Base-by-base conservation (phyloP, 2,329 filamentous ascomycete genomes). In the Fusarium beomiforme region DNA sequence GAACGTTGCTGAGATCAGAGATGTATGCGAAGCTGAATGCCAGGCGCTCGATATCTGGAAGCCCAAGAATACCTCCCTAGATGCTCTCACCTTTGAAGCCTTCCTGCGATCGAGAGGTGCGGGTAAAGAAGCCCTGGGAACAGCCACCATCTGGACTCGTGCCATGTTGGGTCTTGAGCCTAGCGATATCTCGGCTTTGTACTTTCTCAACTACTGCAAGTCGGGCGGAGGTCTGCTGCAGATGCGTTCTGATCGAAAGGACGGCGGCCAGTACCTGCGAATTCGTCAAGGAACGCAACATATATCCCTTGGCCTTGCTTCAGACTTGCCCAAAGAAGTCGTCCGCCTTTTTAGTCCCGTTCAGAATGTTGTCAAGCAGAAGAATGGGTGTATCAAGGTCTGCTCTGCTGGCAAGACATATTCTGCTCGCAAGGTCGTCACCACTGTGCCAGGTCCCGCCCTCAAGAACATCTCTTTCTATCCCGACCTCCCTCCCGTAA, bases 161-260 rank as follows among this genome's bases (percentile, higher is more conserved):
- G 68, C 64, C 3, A 69, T 51, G 21, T 36, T 69, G 4, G 68
- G 68, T 7, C 64, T 65, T 23, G 68, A 70, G 14, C 56, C 64
- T 9, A 49, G 44, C 13, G 64, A 65, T 7, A 62, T 70, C 14
- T 70, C 68, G 4, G 68, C 68, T 5, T 41, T 70, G 1, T 42
- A 49, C 7, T 70, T 70, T 47, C 53, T 70, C 1, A 66, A 70
- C 23, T 56, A 69, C 36, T 66, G 64, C 8, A 57, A 62, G 13
- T 61, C 64, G 8, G 68, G 51, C 4, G 37, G 64, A 8, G 68
- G 68, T 4, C 59, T 70, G 16, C 21, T 66, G 8, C 67, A 70
- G 17, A 41, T 70, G 14, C 57, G 68, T 17, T 59, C 46, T 34
- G 68, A 70, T 23, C 64, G 57, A 3, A 61, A 68, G 10, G 24